Base-by-base conservation (phyloP, 2,329 filamentous ascomycete species). In the Exophiala bonariae region DNA sequence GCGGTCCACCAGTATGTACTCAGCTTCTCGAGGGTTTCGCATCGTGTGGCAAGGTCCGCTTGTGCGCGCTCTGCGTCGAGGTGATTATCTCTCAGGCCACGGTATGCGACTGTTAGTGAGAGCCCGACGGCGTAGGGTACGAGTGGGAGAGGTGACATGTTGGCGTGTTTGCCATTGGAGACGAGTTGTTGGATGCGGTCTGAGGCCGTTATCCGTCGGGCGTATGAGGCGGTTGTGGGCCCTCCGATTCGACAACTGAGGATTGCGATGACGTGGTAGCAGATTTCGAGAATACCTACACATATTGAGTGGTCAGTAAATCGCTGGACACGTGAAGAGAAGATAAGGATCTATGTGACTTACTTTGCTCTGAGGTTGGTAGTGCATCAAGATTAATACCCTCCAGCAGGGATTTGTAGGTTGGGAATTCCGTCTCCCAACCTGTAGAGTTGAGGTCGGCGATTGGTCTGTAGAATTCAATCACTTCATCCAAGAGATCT, bases 211-310 rank as follows among this genome's bases (percentile, higher is more conserved):
- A 73, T 75, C 57, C 79, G 78, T 11, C 79, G 75, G 13, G 77
- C 69, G 38, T 76, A 75, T 1, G 77, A 80, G 3, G 73, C 64
- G 4, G 72, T 75, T 3, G 71, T 72, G 26, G 71, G 69, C 34
- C 76, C 72, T 11, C 67, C 70, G 23, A 75, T 74, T 33, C 78
- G 76, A 60, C 79, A 77, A 3, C 78, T 79, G 2, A 79, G 66
- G 57, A 82, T 80, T 28, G 75, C 76, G 41, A 79, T 75, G 17
- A 75, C 72, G 56, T 81, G 75, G 49, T 81, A 80, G 59, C 76
- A 80, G 2, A 81, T 61, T 47, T 81, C 79, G 6, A 81, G 62
- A 4, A 79, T 67, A 11, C 69, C 73, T 75, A 16, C n/a, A n/a
- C n/a, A n/a, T n/a, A n/a, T 35, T 35, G 32, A 8, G 9, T 9